Evolutionary conservation across 1,284 basidiomycete genomes (phyloP).

Genomic region (Mycena sp.): DNA sequence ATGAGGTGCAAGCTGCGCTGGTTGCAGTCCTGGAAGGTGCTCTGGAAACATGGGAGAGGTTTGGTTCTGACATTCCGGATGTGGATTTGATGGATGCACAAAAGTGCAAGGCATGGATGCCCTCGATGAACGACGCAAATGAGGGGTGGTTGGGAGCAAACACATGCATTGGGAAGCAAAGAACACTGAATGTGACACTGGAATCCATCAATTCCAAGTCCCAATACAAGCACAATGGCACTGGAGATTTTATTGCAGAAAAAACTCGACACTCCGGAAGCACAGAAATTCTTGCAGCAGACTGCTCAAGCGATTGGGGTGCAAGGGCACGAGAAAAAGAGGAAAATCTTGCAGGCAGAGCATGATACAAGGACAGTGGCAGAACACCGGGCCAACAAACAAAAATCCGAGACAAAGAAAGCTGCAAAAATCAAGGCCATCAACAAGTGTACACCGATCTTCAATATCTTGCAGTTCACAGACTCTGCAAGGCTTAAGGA

Average conservation of each 20-base stretch:
- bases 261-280: too few relatives aligned
- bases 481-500: background rate
- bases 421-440: background rate
- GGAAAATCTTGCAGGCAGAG: background rate
- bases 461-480: background rate
- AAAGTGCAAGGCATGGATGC: slow-evolving; percentile 21
- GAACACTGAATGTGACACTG: background rate
- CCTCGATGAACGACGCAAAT: slow-evolving; percentile 33
- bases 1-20: too few relatives aligned
- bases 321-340: too few relatives aligned
- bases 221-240: too few relatives aligned
- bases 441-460: background rate
- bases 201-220: background rate
- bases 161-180: background rate
- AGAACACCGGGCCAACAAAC: background rate
- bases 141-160: slow-evolving; percentile 27
- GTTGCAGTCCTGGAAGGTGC: too few relatives aligned
- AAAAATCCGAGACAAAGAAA: background rate
- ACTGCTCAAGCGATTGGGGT: too few relatives aligned
- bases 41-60: slow-evolving; percentile 35
- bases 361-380: background rate
- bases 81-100: background rate
- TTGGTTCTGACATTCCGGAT: slow-evolving; percentile 29
- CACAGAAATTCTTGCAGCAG: too few relatives aligned
- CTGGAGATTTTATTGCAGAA: too few relatives aligned